phyloP scores from a whole-genome alignment of 352 stramenopile genomes.

The Globisporangium cederbergense region DNA sequence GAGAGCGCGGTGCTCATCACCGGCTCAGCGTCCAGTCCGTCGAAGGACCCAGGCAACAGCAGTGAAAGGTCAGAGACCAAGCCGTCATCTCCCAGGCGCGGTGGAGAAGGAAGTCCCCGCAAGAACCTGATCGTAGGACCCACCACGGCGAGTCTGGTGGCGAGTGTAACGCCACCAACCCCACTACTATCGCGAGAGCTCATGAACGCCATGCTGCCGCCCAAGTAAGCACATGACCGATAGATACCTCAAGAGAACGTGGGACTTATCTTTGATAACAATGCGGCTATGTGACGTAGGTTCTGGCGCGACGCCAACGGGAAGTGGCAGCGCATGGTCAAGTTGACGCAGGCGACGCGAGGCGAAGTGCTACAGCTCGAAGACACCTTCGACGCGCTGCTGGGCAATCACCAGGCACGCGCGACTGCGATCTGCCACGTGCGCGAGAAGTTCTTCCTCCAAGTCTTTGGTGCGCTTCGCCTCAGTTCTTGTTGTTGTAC shows the following conservation, averaged over 20 bases:
- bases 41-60: slow-evolving; percentile 15
- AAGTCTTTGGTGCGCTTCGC: slow-evolving; percentile 45
- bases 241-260: too few relatives aligned
- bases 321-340: slow-evolving; percentile 74
- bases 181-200: slow-evolving; percentile 41
- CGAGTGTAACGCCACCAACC: slow-evolving; percentile 11
- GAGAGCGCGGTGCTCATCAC: slow-evolving; percentile 45
- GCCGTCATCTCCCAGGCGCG: slow-evolving; percentile 19
- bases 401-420: slow-evolving; percentile 51
- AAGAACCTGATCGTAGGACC: slow-evolving; percentile 14
- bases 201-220: slow-evolving; percentile 66
- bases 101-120: slow-evolving; percentile 18
- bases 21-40: slow-evolving; percentile 23
- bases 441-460: slow-evolving; percentile 70
- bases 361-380: slow-evolving; percentile 47
- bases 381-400: slow-evolving; percentile 35
- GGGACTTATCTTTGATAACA: neutral
- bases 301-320: slow-evolving; percentile 46
- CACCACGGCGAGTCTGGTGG: slow-evolving; percentile 10
- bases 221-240: slow-evolving; percentile 36
- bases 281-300: slow-evolving; percentile 21
- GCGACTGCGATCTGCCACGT: slow-evolving; percentile 63
- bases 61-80: neutral
- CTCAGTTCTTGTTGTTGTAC: neutral
- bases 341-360: slow-evolving; percentile 36